Percentiles rank a stretch among this genome's conserved stretches.
These are phyloP conservation scores for Saccharomyces paradoxus DNA, from an alignment of 805 yeast species.

Conservation along the genomic window DNA sequence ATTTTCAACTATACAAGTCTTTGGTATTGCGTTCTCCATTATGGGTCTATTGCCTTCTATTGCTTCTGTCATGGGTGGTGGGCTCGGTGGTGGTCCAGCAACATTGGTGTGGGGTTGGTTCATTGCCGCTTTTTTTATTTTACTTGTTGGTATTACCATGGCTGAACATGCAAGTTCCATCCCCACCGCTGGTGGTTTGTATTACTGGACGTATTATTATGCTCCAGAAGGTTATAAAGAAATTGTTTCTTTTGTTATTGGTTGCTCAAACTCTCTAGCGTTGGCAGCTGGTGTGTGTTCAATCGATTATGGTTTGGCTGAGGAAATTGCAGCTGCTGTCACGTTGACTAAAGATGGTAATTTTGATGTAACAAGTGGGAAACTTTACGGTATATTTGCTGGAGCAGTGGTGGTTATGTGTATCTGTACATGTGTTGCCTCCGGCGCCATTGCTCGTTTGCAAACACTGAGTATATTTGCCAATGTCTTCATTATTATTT, in stretches of 20 bases:
- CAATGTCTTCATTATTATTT: slow-evolving; percentile 43
- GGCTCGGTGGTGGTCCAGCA: slow-evolving; percentile 55
- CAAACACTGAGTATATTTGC: slow-evolving; percentile 52
- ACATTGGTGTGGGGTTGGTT: slow-evolving; percentile 67
- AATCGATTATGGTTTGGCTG: slow-evolving; percentile 61
- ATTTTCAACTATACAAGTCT: slow-evolving; percentile 54
- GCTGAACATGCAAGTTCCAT: slow-evolving; percentile 59
- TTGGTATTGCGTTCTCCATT: slow-evolving; percentile 64
- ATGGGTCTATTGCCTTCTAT: slow-evolving; percentile 66
- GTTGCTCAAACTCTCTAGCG: slow-evolving; percentile 61
- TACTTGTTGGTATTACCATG: slow-evolving; percentile 54
- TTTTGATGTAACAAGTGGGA: slow-evolving; percentile 46
- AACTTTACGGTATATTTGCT: slow-evolving; percentile 56
- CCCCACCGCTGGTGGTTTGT: slow-evolving; percentile 72
- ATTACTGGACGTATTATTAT: slow-evolving; percentile 59
- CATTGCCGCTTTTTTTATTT: slow-evolving; percentile 42
- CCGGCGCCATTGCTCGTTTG: slow-evolving; percentile 46
- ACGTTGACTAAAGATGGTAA: slow-evolving; percentile 45
- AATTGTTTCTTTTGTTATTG: slow-evolving; percentile 54
- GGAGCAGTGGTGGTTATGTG: slow-evolving; percentile 51
- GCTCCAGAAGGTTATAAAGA: slow-evolving; percentile 48
- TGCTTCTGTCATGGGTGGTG: slow-evolving; percentile 45
- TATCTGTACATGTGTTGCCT: slow-evolving; percentile 46
- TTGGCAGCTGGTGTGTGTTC: slow-evolving; percentile 59
- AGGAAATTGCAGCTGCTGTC: slow-evolving; percentile 51